A percentile compares a stretch with the other conserved stretches of the same genome.
Conservation (phyloP, 1,139 yeast genomes). For the Diutina pseudorugosa region DNA sequence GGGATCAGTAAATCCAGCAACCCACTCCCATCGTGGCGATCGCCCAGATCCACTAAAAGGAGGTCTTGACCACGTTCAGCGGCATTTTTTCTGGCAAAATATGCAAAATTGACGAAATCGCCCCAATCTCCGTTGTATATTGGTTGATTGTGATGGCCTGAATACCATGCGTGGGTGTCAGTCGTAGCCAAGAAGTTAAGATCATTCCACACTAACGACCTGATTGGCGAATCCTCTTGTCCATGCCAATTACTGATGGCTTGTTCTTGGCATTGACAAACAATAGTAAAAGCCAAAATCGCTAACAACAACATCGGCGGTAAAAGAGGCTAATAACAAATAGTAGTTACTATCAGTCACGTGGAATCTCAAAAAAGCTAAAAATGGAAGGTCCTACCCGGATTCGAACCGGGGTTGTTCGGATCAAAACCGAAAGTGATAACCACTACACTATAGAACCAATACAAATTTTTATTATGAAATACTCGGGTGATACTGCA, state of each 20-base stretch:
- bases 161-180: constrained; percentile 93
- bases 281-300: neutral
- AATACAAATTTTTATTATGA: too few relatives aligned
- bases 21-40: constrained; percentile 92
- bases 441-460: constrained; percentile 40
- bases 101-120: constrained; percentile 63
- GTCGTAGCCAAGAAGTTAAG: constrained; percentile 85
- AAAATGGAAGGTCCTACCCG: constrained; percentile 70
- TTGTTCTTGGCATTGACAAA: neutral
- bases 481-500: too few relatives aligned
- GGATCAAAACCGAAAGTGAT: constrained; percentile 49
- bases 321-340: neutral
- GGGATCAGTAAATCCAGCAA: constrained; percentile 65
- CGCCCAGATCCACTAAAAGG: constrained; percentile 78
- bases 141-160: constrained; percentile 72
- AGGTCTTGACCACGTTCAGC: constrained; percentile 43
- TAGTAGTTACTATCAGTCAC: neutral
- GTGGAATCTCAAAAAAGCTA: too few relatives aligned
- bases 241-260: neutral
- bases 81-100: constrained; percentile 35
- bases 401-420: constrained; percentile 92
- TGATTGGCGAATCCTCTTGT: constrained; percentile 4
- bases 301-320: neutral
- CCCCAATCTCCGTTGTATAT: constrained; percentile 88
- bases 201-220: constrained; percentile 13